Evolutionary conservation across 176 grass and related monocot genomes (phyloP).

Genomic region (Cymbopogon citratus): DNA sequence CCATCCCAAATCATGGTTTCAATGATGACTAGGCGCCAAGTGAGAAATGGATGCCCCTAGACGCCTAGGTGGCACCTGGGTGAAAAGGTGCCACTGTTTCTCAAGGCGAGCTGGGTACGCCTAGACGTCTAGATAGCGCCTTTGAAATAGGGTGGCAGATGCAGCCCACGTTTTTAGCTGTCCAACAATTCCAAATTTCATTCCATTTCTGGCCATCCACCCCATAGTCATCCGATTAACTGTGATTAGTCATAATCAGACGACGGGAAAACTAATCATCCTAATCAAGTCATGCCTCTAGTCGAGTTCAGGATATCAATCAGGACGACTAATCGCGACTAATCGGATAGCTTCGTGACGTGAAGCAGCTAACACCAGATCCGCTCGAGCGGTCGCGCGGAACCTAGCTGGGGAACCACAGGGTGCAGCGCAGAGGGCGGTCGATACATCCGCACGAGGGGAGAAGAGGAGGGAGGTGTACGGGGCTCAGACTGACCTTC

Average conservation of each 20-base stretch:
- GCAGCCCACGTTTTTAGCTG: too few species aligned
- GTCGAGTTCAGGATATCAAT: background rate
- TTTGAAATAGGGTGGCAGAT: too few species aligned
- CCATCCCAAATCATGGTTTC: too few species aligned
- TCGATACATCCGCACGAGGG: background rate
- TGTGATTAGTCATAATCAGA: background rate
- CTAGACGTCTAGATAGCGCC: too few species aligned
- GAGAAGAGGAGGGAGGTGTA: background rate
- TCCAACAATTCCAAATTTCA: too few species aligned
- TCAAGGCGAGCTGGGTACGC: too few species aligned
- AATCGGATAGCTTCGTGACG: background rate
- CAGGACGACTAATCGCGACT: background rate
- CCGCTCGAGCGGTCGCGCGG: background rate
- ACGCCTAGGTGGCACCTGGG: too few species aligned
- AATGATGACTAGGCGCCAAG: too few species aligned
- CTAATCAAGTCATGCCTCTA: background rate
- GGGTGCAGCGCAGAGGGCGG: background rate
- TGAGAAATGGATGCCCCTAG: too few species aligned
- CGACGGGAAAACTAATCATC: background rate
- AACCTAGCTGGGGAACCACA: background rate
- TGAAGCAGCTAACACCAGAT: constrained; percentile 3
- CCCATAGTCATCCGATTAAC: background rate
- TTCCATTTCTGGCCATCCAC: background rate
- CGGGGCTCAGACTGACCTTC: constrained; percentile 43
- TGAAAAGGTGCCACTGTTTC: too few species aligned